Evolutionary conservation across 257 asterid genomes (phyloP), one percentile per base, ranked within the genome.

Genomic region (Primulina eburnea): DNA sequence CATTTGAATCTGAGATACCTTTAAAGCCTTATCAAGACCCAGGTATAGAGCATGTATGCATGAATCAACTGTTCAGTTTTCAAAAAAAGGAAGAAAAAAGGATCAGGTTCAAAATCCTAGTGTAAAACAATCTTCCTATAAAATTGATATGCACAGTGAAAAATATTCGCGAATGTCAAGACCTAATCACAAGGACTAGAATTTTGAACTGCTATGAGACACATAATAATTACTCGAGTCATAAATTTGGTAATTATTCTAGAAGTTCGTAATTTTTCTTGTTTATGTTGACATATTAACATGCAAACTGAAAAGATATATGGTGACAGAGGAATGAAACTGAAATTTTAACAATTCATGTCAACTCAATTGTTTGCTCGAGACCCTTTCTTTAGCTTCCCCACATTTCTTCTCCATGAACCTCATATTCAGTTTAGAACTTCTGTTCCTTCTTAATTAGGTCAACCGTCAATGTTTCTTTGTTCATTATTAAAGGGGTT

Each of bases 21-120:
- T 90, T 60, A 93, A 82, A 63, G 90, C 89, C 83, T 83, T 90
- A 81, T 93, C 98, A 82, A 93, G 95, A 64, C 91, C 85, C 47
- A 77, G 88, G 53, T 86, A 77, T 63, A 90, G 17, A 78, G 83
- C 77, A 72, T 80, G 79, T 53, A 73, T 73, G 71, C 67, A 65
- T 61, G 89, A 84, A 52, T 79, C 86, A 70, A 82, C 98, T 93
- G 86, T 67, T 38, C 70, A 73, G 81, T 76, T 58, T 60, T 73
- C 60, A 73, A 72, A 64, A 58, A 58, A 65, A 24, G 8, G 64
- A 71, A 75, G 12, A 63, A 68, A 75, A 40, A 63, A 53, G 16
- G 69, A 67, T 64, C 53, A 78, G 68, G 74, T 26, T 52, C 40
- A 4, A 72, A 63, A 34, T 60, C 61, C 30, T 14, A 61, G 8